Evolutionary conservation across 257 asterid genomes (phyloP).

Genomic region (Solanum bulbocastanum): DNA sequence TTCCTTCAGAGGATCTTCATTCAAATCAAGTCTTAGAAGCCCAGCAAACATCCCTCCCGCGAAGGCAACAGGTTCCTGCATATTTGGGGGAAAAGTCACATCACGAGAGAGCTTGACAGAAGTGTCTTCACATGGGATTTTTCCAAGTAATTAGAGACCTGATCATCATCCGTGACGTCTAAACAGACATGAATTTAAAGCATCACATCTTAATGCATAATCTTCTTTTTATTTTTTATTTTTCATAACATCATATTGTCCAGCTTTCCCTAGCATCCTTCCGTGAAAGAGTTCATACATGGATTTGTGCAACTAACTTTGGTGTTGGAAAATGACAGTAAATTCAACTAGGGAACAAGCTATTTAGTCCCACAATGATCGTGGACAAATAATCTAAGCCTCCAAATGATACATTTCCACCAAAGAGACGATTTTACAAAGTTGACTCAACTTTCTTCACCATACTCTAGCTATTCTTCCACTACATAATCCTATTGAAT

Average conservation of each 20-base stretch:
- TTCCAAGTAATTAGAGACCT: neutral
- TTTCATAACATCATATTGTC: neutral
- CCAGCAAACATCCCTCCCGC: constrained; percentile 89
- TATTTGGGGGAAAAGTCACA: neutral
- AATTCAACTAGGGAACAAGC: neutral
- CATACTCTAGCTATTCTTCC: neutral
- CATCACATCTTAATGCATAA: neutral
- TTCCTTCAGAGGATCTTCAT: constrained; percentile 77
- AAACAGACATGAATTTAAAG: neutral
- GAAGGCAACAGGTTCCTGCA: constrained; percentile 83
- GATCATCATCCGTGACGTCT: neutral
- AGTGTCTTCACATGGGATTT: neutral
- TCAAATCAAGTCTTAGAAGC: constrained; percentile 69
- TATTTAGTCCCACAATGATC: neutral
- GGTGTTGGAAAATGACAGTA: neutral
- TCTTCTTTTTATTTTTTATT: neutral
- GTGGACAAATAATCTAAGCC: neutral
- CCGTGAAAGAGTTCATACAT: neutral
- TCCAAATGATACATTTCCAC: neutral
- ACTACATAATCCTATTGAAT: neutral
- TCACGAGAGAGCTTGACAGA: neutral
- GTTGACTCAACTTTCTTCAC: neutral
- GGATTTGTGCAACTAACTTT: neutral
- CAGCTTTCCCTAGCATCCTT: neutral
- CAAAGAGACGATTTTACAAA: neutral